These are phyloP conservation scores for Torulaspora maleeae DNA, from an alignment of 805 yeast species.

Conservation along the genomic window DNA sequence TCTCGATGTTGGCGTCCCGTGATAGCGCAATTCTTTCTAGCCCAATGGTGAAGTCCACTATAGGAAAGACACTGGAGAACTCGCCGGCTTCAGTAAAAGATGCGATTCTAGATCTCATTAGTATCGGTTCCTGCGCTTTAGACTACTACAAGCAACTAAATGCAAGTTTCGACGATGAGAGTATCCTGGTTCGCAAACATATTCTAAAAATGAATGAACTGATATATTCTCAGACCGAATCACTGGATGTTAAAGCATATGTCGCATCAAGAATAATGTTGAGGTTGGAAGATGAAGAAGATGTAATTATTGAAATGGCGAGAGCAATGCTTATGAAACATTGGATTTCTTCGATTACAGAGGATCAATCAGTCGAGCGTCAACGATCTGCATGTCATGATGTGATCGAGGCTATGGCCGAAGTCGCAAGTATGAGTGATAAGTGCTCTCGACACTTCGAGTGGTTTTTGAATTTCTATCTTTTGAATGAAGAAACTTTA, in stretches of 20 bases:
- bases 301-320: conserved; percentile 43
- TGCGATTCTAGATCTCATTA: conserved; percentile 64
- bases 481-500: conserved; percentile 35
- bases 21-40: conserved; percentile 50
- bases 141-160: conserved; percentile 49
- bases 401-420: conserved; percentile 37
- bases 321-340: conserved; percentile 36
- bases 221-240: conserved; percentile 41
- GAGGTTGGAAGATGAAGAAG: conserved; percentile 69
- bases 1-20: conserved; percentile 50
- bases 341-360: conserved; percentile 34
- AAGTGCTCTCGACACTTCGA: conserved; percentile 45
- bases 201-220: conserved; percentile 49
- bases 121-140: conserved; percentile 34
- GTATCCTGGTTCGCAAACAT: conserved; percentile 60
- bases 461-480: conserved; percentile 42
- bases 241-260: conserved; percentile 35
- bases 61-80: conserved; percentile 51
- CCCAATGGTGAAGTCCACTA: conserved; percentile 47
- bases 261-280: conserved; percentile 50
- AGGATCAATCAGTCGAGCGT: conserved; percentile 11
- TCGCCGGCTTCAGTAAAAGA: conserved; percentile 69
- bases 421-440: conserved; percentile 37
- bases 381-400: conserved; percentile 12
- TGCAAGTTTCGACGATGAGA: conserved; percentile 47